phyloP scores from a whole-genome alignment of 1,139 yeast species.

The Yamadazyma sp. region DNA sequence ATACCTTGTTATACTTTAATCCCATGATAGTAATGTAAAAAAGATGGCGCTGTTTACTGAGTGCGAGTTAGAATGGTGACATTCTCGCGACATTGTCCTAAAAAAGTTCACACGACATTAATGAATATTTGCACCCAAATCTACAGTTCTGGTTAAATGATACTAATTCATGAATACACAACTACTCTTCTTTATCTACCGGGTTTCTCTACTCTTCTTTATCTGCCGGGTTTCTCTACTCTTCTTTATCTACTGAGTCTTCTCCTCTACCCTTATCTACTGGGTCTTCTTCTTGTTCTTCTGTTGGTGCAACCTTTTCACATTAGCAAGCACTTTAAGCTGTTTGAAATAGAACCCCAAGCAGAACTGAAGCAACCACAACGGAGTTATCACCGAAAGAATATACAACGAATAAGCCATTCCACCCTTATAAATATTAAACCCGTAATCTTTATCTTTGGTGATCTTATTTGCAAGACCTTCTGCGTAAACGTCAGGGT shows the following conservation, averaged over 20 bases:
- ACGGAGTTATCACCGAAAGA: conserved; percentile 25
- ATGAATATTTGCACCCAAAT: too few relatives aligned
- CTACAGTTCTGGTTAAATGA: too few relatives aligned
- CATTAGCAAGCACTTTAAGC: conserved; percentile 20
- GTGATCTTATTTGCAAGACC: conserved; percentile 26
- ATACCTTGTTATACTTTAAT: conserved; percentile 14
- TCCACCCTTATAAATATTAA: conserved; percentile 17
- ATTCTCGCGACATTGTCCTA: background rate
- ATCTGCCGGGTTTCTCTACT: too few relatives aligned
- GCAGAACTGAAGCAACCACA: conserved; percentile 28
- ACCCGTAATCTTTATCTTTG: conserved; percentile 6
- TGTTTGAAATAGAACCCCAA: conserved; percentile 33
- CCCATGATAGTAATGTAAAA: conserved; percentile 8
- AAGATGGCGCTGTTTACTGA: conserved; percentile 10
- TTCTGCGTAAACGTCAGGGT: conserved; percentile 31
- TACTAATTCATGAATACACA: too few relatives aligned
- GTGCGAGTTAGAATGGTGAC: background rate
- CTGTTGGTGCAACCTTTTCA: conserved; percentile 2
- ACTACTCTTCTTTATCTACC: too few relatives aligned
- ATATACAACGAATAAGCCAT: conserved; percentile 25
- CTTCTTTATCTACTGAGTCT: too few relatives aligned
- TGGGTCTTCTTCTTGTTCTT: background rate
- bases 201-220: too few relatives aligned
- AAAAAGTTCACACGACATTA: background rate
- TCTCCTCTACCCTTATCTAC: too few relatives aligned